Evolutionary conservation across 768 basidiomycete genomes (phyloP).

Genomic region (Tulasnella sp.): DNA sequence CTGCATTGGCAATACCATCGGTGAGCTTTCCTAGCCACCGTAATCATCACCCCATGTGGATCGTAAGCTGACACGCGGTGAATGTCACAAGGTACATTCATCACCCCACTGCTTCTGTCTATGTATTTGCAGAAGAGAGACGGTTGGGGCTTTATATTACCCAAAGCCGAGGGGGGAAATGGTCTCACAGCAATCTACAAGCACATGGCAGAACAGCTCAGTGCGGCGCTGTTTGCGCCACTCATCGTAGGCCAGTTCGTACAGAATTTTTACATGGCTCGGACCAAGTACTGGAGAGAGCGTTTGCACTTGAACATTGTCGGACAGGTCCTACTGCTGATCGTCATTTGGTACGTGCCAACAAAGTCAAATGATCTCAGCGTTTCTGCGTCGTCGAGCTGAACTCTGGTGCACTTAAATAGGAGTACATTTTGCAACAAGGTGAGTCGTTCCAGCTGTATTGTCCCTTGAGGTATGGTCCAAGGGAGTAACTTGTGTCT

Average conservation of each 20-base stretch:
- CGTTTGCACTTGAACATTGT: slow-evolving; percentile 21
- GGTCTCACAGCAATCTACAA: slow-evolving; percentile 24
- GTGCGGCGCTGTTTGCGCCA: slow-evolving; percentile 23
- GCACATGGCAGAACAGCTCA: slow-evolving; percentile 23
- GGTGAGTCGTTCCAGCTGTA: no score
- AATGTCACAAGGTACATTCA: slow-evolving; percentile 15
- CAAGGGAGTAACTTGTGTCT: no score
- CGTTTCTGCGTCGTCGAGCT: background rate
- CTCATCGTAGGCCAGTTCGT: slow-evolving; percentile 24
- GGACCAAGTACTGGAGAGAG: slow-evolving; percentile 20
- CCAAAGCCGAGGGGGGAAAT: slow-evolving; percentile 21
- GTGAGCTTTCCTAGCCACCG: background rate
- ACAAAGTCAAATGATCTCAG: no score
- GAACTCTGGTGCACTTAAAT: background rate
- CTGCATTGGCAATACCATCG: slow-evolving; percentile 23
- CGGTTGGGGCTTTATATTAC: slow-evolving; percentile 22
- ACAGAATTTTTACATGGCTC: slow-evolving; percentile 22
- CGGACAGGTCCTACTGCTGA: slow-evolving; percentile 22
- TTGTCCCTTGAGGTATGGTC: no score
- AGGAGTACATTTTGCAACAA: slow-evolving; percentile 25
- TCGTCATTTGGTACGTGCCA: slow-evolving; percentile 21
- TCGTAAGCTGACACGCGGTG: background rate
- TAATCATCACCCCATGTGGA: background rate
- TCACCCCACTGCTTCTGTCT: slow-evolving; percentile 23
- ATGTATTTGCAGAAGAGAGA: slow-evolving; percentile 20